phyloP scores from a whole-genome alignment of 2,329 filamentous ascomycete species.

The Coleophoma cylindrospora region DNA sequence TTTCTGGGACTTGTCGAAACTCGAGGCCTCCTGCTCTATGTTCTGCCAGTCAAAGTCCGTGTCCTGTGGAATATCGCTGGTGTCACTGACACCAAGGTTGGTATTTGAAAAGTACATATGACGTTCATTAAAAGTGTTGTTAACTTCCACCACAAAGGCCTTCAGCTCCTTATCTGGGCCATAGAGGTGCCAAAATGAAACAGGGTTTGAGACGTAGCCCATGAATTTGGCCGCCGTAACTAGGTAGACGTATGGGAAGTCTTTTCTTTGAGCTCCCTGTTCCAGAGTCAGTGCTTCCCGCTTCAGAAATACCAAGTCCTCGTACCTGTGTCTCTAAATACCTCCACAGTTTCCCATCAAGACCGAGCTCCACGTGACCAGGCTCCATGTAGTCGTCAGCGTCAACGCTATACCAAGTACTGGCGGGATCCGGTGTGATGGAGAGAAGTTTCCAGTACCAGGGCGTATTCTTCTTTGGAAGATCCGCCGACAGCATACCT shows the following conservation, averaged over 20 bases:
- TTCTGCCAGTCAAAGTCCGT: slow-evolving; percentile 8
- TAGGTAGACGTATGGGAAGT: slow-evolving; percentile 65
- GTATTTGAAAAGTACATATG: slow-evolving; percentile 57
- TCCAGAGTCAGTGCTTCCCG: not conserved
- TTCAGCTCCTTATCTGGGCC: slow-evolving; percentile 48
- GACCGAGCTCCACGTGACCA: slow-evolving; percentile 42
- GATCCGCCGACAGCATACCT: slow-evolving; percentile 47
- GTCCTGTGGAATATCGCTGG: not conserved
- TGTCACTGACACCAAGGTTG: slow-evolving; percentile 19
- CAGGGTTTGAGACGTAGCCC: slow-evolving; percentile 69
- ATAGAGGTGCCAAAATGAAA: slow-evolving; percentile 79
- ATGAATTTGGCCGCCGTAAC: slow-evolving; percentile 66
- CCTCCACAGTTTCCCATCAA: slow-evolving; percentile 57
- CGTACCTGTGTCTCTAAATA: slow-evolving; percentile 53
- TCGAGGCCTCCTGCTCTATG: slow-evolving; percentile 7
- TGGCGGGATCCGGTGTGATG: slow-evolving; percentile 12
- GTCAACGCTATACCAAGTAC: slow-evolving; percentile 50
- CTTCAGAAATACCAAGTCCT: not conserved
- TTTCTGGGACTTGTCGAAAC: slow-evolving; percentile 7
- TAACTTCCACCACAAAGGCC: slow-evolving; percentile 68
- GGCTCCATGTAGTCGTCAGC: slow-evolving; percentile 57
- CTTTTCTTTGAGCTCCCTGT: slow-evolving; percentile 52
- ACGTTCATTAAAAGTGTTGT: slow-evolving; percentile 71
- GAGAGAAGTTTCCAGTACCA: slow-evolving; percentile 26
- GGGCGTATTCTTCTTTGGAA: slow-evolving; percentile 13